Base-by-base conservation (phyloP, 176 grass and related monocot genomes). In the Alloteropsis semialata region DNA sequence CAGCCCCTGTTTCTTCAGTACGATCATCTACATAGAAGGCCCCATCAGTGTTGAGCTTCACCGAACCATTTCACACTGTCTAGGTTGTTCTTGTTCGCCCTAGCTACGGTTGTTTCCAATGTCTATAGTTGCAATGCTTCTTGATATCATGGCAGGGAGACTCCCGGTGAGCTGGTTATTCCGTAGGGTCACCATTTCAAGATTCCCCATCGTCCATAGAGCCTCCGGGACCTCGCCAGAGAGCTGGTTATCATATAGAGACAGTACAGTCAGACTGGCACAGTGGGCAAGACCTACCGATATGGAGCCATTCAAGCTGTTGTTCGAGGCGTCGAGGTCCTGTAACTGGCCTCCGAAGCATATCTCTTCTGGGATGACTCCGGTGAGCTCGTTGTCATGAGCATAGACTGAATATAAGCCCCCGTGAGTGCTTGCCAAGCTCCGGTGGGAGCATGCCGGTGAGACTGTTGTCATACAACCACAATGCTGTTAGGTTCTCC, bases 41-140 rank as follows among this genome's bases (percentile, higher is more conserved):
- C n/a, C n/a, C n/a, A n/a, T n/a, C n/a, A n/a, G n/a, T n/a, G n/a
- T n/a, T n/a, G n/a, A n/a, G n/a, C n/a, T n/a, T n/a, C n/a, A n/a
- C n/a, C n/a, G n/a, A n/a, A n/a, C n/a, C n/a, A n/a, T n/a, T n/a
- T n/a, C n/a, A n/a, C n/a, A n/a, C n/a, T n/a, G n/a, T n/a, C n/a
- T n/a, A n/a, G n/a, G n/a, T n/a, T n/a, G n/a, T n/a, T n/a, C n/a
- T n/a, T n/a, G n/a, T n/a, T n/a, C n/a, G n/a, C n/a, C n/a, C n/a
- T n/a, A n/a, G n/a, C n/a, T n/a, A n/a, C n/a, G 79, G 56, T 97
- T 97, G 66, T 86, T 76, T 8, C 84, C 54, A 4, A 97, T 78
- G 14, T 14, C 13, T 49, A 97, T 30, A 36, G n/a, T 76, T 5
- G 41, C 62, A 6, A 97, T 82, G 9, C n/a, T n/a, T n/a, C n/a